Evolutionary conservation across 352 stramenopile species (phyloP), one percentile per base, ranked within the genome.

Genomic region (Phytophthora colocasiae): DNA sequence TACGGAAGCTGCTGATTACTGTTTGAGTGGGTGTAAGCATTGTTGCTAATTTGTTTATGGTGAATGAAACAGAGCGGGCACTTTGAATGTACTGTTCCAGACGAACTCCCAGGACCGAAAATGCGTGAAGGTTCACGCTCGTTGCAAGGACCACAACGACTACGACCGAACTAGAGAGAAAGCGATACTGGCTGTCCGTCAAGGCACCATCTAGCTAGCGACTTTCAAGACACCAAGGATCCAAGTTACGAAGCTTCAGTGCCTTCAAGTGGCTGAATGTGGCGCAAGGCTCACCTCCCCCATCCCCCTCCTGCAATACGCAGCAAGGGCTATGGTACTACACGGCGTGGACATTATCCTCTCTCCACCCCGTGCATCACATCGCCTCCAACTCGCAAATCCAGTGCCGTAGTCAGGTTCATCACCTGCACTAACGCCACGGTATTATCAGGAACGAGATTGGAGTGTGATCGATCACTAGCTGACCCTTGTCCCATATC

Each of bases 221-320:
- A 55, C 27, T 15, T 22, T 1, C 34, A 53, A 12, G 24, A 49
- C 5, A 14, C 39, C 39, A 54, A 34, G 40, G 38, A 51, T 43
- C 6, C 40, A 60, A 60, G 39, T 34, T 29, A 45, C 26, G 26
- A 49, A 51, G 38, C 24, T 53, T 39, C 14, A n/a, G 15, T 22
- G n/a, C 5, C 46, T 45, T 50, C n/a, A 17, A 58, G 32, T 58
- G 39, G 22, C 24, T 46, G 32, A 56, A 8, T 3, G 26, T 45
- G 19, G 32, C 19, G 38, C 60, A 69, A 69, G 53, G 53, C 61
- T 58, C 58, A 65, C 38, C 58, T 58, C 56, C 44, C 27, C 45
- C 58, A 47, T 65, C 45, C 58, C 57, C 58, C 58, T 65, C 14
- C 46, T 45, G 38, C 38, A 22, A 22, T 14, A 17, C 24, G 8